Evolutionary conservation across 768 basidiomycete species (phyloP).

Genomic region (Russula abietina): DNA sequence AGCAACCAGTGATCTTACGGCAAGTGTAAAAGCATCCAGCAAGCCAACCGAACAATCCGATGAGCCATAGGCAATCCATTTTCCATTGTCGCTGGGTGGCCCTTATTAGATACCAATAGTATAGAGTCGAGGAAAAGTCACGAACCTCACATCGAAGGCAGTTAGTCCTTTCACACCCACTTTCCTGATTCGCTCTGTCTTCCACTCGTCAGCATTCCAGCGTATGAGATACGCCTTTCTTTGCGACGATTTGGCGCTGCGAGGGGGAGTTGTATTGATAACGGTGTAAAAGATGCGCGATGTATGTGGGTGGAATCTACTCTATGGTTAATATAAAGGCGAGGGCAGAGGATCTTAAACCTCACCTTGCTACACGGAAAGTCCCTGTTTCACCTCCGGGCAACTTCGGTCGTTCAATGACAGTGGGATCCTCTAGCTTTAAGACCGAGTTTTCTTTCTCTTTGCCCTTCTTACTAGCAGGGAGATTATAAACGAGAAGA

Average conservation of each 20-base stretch:
- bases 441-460: slow-evolving; percentile 32
- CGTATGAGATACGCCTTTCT: slow-evolving; percentile 60
- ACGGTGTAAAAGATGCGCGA: slow-evolving; percentile 57
- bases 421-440: slow-evolving; percentile 14
- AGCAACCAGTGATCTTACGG: slow-evolving; percentile 39
- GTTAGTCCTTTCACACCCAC: slow-evolving; percentile 77
- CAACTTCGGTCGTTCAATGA: slow-evolving; percentile 19
- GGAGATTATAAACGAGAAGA: slow-evolving; percentile 59
- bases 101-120: neutral
- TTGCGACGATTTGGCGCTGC: slow-evolving; percentile 46
- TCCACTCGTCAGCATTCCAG: slow-evolving; percentile 73
- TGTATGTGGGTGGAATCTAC: slow-evolving; percentile 55
- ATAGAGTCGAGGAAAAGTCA: slow-evolving; percentile 23
- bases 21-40: slow-evolving; percentile 69
- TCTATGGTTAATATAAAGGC: neutral
- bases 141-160: slow-evolving; percentile 80
- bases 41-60: slow-evolving; percentile 84
- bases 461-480: slow-evolving; percentile 36
- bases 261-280: slow-evolving; percentile 62
- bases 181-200: slow-evolving; percentile 57
- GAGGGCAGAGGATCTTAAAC: neutral
- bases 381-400: slow-evolving; percentile 16
- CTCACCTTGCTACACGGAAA: slow-evolving; percentile 14
- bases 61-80: slow-evolving; percentile 75
- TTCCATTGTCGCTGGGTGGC: slow-evolving; percentile 63